phyloP scores from a whole-genome alignment of 371 early-diverging fungal genomes.

The Mortierella sp. region DNA sequence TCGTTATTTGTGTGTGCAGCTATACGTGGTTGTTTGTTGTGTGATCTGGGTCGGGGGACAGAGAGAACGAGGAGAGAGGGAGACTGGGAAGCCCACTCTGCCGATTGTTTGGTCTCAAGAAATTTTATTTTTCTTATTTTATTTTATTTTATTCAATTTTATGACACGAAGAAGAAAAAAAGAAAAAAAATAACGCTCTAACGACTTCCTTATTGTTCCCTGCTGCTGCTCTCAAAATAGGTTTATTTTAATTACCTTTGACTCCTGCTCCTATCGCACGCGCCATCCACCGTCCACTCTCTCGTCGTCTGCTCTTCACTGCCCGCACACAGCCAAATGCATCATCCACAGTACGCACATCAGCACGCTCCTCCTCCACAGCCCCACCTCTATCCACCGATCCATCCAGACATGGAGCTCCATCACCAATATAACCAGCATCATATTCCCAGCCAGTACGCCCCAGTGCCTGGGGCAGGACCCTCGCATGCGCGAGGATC shows the following conservation, averaged over 20 bases:
- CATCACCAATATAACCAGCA: slow-evolving; percentile 10
- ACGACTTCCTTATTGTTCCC: background rate
- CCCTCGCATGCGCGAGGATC: no score
- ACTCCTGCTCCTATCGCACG: slow-evolving; percentile 1
- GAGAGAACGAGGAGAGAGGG: no score
- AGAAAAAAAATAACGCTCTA: no score
- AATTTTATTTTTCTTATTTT: no score
- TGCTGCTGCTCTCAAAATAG: slow-evolving; percentile 3
- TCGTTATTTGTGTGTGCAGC: no score
- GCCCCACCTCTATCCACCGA: slow-evolving; percentile 8
- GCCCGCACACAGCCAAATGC: background rate
- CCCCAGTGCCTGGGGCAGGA: background rate
- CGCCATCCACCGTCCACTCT: slow-evolving; percentile 7
- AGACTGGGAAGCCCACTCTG: no score
- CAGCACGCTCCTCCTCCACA: slow-evolving; percentile 7
- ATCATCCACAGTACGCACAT: background rate
- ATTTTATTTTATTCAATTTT: no score
- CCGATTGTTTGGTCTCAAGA: no score
- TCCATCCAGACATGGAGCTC: slow-evolving; percentile 12
- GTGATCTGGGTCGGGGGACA: slow-evolving; percentile 2
- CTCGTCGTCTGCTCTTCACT: background rate
- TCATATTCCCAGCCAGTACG: background rate
- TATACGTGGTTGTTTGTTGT: no score
- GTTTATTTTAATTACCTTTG: background rate
- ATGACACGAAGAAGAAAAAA: no score